Conservation (phyloP, 2,329 filamentous ascomycete species). For the Fusarium armeniacum region DNA sequence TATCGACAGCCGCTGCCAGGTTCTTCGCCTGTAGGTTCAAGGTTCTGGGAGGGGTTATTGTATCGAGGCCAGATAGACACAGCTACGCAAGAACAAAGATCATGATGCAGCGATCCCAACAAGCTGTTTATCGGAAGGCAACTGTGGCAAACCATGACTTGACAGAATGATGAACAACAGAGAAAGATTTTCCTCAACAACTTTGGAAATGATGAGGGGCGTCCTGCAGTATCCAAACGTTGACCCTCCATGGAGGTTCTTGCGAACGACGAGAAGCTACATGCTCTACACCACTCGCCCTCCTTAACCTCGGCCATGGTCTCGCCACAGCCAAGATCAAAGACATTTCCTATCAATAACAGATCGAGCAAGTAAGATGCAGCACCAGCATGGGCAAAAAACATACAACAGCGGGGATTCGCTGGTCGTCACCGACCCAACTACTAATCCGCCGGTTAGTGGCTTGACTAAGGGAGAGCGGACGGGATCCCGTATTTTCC, state of each 20-base stretch:
- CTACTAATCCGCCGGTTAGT: constrained; percentile 42
- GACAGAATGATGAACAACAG: constrained; percentile 28
- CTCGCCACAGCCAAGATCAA: constrained; percentile 3
- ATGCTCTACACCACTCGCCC: constrained; percentile 4
- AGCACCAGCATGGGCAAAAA: constrained; percentile 9
- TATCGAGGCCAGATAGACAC: not conserved
- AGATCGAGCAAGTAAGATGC: not conserved
- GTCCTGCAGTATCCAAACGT: constrained; percentile 1
- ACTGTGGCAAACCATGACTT: constrained; percentile 29
- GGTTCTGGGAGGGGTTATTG: not conserved
- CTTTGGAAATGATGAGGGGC: constrained; percentile 2
- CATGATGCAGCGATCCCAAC: not conserved
- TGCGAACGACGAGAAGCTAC: constrained; percentile 6
- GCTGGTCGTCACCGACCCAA: constrained; percentile 43
- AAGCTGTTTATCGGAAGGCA: not conserved
- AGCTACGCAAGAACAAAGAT: not conserved
- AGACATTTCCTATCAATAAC: not conserved
- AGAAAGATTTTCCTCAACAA: constrained; percentile 3
- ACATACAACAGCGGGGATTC: constrained; percentile 46
- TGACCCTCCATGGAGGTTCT: not conserved
- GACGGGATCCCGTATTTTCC: constrained; percentile 45
- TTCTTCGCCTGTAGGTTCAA: constrained; percentile 64
- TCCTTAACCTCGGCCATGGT: not conserved
- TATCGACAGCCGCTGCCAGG: constrained; percentile 72
- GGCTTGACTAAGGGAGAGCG: constrained; percentile 42